Evolutionary conservation across 495 filamentous ascomycete species (phyloP).

Genomic region (Aspergillus asperescens): DNA sequence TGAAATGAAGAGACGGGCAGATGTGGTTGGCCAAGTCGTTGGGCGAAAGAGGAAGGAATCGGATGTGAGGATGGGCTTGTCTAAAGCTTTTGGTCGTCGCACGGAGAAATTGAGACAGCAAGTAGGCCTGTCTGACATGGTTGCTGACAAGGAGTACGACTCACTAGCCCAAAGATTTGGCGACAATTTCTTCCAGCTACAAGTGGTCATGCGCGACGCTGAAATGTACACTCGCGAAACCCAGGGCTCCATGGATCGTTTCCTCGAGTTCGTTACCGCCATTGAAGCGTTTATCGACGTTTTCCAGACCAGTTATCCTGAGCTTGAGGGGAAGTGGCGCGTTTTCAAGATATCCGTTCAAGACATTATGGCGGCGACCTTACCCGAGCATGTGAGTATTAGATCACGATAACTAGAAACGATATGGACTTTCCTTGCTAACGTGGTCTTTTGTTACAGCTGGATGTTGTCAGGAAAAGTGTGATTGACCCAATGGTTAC

Average conservation of each 20-base stretch:
- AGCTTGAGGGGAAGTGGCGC: constrained; percentile 88
- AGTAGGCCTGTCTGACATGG: constrained; percentile 57
- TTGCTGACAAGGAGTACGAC: constrained; percentile 76
- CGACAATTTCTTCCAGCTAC: constrained; percentile 82
- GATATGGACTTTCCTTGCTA: constrained; percentile 1
- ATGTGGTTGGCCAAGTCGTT: constrained; percentile 83
- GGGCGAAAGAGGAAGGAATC: constrained; percentile 84
- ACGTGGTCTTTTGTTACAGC: constrained; percentile 40
- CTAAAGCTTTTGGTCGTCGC: constrained; percentile 80
- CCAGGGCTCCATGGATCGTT: constrained; percentile 63
- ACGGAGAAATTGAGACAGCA: constrained; percentile 72
- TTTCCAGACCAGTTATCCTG: constrained; percentile 58
- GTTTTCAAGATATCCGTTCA: constrained; percentile 74
- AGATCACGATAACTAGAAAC: background rate
- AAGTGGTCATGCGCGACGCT: constrained; percentile 85
- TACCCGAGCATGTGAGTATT: constrained; percentile 79
- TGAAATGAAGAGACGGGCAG: constrained; percentile 83
- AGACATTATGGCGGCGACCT: constrained; percentile 68
- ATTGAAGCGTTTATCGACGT: constrained; percentile 64
- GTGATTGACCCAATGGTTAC: constrained; percentile 84
- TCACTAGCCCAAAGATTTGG: constrained; percentile 70
- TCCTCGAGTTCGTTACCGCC: constrained; percentile 61
- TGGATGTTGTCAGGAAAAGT: constrained; percentile 67
- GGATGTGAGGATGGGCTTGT: constrained; percentile 74
- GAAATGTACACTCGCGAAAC: constrained; percentile 76